Evolutionary conservation across 2,329 filamentous ascomycete species (phyloP).

Genomic region (Ophiostoma ulmi): DNA sequence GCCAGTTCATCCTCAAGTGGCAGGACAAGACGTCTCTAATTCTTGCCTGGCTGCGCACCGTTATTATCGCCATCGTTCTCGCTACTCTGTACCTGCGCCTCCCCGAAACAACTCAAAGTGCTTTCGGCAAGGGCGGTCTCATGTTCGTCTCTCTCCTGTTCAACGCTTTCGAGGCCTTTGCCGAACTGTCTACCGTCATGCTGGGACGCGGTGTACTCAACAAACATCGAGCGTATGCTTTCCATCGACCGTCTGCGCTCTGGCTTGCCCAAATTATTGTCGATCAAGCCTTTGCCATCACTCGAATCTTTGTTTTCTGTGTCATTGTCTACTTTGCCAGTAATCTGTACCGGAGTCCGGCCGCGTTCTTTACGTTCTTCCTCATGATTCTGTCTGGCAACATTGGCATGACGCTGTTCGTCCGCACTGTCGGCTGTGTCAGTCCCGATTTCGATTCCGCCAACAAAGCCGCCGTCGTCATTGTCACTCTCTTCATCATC

Average conservation of each 20-base stretch:
- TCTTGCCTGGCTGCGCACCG: constrained; percentile 63
- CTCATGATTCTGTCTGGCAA: constrained; percentile 64
- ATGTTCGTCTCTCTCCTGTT: constrained; percentile 76
- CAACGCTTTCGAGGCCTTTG: constrained; percentile 83
- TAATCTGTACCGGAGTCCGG: constrained; percentile 61
- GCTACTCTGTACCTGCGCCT: constrained; percentile 75
- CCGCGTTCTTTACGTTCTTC: constrained; percentile 73
- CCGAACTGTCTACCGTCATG: constrained; percentile 72
- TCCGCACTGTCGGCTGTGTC: constrained; percentile 67
- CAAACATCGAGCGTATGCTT: constrained; percentile 78
- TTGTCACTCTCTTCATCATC: constrained; percentile 76
- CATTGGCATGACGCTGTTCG: constrained; percentile 70
- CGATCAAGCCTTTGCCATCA: constrained; percentile 66
- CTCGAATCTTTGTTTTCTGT: constrained; percentile 65
- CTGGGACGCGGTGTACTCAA: constrained; percentile 65
- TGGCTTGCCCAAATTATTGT: constrained; percentile 81
- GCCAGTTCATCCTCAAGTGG: constrained; percentile 80
- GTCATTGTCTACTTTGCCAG: constrained; percentile 79
- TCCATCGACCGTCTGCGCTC: constrained; percentile 73
- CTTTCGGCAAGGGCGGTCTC: constrained; percentile 76
- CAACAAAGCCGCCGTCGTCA: constrained; percentile 72
- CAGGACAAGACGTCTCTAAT: constrained; percentile 75
- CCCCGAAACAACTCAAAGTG: constrained; percentile 59
- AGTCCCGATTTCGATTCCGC: constrained; percentile 81
- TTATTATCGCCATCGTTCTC: constrained; percentile 71